phyloP scores from a whole-genome alignment of 2,329 filamentous ascomycete species.

The Xylaria sp. region DNA sequence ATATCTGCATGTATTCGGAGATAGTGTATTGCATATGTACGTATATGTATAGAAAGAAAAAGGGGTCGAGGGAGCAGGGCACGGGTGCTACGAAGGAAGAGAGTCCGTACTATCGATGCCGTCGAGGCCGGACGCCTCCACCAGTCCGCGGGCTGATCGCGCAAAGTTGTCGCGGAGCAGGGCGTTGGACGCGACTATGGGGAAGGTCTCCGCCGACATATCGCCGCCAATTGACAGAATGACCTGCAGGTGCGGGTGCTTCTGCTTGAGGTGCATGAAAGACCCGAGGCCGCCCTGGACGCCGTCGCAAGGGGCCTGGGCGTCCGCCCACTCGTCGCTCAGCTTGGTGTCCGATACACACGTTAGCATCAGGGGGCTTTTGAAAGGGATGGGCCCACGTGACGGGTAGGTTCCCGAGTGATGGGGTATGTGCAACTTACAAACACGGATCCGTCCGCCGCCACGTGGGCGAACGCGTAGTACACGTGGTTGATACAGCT shows the following conservation, averaged over 20 bases:
- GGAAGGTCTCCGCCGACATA: constrained; percentile 66
- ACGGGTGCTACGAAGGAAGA: neutral
- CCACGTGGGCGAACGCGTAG: constrained; percentile 79
- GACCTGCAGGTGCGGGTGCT: constrained; percentile 72
- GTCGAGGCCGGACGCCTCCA: constrained; percentile 72
- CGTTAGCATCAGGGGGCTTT: constrained; percentile 12
- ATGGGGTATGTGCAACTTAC: constrained; percentile 62
- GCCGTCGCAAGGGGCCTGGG: constrained; percentile 71
- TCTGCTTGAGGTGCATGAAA: constrained; percentile 71
- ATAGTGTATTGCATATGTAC: too few relatives aligned
- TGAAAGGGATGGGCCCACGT: constrained; percentile 4
- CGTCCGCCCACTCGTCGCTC: constrained; percentile 78
- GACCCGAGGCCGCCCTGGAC: constrained; percentile 72
- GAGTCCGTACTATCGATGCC: constrained; percentile 71
- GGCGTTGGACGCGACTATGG: constrained; percentile 64
- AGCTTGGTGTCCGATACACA: constrained; percentile 63
- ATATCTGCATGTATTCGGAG: neutral
- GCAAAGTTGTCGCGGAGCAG: constrained; percentile 70
- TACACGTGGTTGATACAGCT: constrained; percentile 80
- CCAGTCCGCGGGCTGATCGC: constrained; percentile 64
- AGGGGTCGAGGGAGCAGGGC: constrained; percentile 1
- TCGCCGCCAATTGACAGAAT: constrained; percentile 77
- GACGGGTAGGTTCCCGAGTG: too few relatives aligned
- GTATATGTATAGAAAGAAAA: neutral
- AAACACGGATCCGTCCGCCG: constrained; percentile 72